Evolutionary conservation across 176 grass and related monocot genomes (phyloP), one percentile per base, ranked within the genome.

Genomic region (Microstegium vimineum): DNA sequence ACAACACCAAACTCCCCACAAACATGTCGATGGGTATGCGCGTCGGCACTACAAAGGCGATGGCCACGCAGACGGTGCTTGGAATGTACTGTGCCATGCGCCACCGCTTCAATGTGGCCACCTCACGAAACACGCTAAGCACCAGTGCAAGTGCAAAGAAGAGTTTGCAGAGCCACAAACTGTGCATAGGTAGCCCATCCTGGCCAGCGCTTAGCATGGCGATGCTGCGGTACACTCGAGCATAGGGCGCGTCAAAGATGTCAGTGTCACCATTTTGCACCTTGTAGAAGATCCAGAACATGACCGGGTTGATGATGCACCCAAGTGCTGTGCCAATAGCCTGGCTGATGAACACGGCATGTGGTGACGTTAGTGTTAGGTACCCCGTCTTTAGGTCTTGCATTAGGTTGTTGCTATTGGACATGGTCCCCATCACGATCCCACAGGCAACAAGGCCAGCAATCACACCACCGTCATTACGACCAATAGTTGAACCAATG

Each of bases 201-300:
- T 79, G 79, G 30, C 85, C 80, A 11, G 81, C 75, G 15, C 92
- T 75, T 10, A 94, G 75, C 82, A 91, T 89, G 34, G 89, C 89
- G 56, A 94, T 89, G 89, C 85, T 80, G 12, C 79, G 82, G 71
- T 89, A 89, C 20, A 91, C 64, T 35, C 80, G 60, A 5, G 89
- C 86, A 40, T 90, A 91, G 62, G 88, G 88, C 14, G 82, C 77
- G 36, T 86, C 84, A 10, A 71, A 37, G 25, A 85, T 10, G 18
- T 86, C 78, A 4, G 23, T 20, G 3, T 46, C 56, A 5, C 5
- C 61, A 0, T 66, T 74, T 26, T 83, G 86, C 42, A 85, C 75
- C 74, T 78, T 91, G 83, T 86, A 84, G 81, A 91, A 91, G 14
- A 86, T 56, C 89, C 89, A 89, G 65, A 94, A 94, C 28, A 91